Base-by-base conservation (phyloP, 2,329 filamentous ascomycete genomes). In the Penicillium sp. region DNA sequence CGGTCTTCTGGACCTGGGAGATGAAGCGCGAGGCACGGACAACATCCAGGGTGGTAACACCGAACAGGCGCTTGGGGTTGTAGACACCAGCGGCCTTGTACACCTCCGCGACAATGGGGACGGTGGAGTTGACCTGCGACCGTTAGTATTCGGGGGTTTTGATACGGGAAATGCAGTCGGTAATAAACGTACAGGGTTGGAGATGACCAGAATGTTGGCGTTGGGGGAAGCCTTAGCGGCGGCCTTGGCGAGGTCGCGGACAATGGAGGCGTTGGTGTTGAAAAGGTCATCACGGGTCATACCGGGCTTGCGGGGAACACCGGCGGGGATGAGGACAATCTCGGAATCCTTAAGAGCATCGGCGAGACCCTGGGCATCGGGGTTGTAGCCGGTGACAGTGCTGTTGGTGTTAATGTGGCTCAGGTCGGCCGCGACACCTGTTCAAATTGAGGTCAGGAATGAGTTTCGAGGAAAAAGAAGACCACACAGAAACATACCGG, bases 261-360 rank as follows among this genome's bases (percentile, higher is more conserved):
- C 93, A 73, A 98, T 98, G 71, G 89, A 95, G 74, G 93, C 93
- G 76, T 98, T 98, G 81, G 91, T 98, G 85, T 97, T 97, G 89
- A 98, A 98, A 58, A 98, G 86, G 73, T 98, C 74, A 54, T 98
- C 93, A 80, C 93, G 90, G 77, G 87, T 95, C 93, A 98, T 98
- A 77, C 93, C 93, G 72, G 93, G 93, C 84, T 96, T 96, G 78
- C 93, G 89, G 69, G 93, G 93, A 60, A 98, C 91, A 80, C 93
- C 93, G 67, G 93, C 93, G 68, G 93, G 93, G 74, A 98, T 97
- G 69, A 98, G 83, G 68, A 98, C 88, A 64, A 98, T 84, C 75
- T 97, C 89, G 67, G 89, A 78, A 69, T 81, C 90, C 77, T 87
- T 86, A 72, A 98, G 82, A 67, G 85, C 85, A 57, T 79, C 80